Percentiles rank a stretch among this genome's conserved stretches.
phyloP scores from a whole-genome alignment of 23 red algal species.

The Cyanidioschyzon merolae region DNA sequence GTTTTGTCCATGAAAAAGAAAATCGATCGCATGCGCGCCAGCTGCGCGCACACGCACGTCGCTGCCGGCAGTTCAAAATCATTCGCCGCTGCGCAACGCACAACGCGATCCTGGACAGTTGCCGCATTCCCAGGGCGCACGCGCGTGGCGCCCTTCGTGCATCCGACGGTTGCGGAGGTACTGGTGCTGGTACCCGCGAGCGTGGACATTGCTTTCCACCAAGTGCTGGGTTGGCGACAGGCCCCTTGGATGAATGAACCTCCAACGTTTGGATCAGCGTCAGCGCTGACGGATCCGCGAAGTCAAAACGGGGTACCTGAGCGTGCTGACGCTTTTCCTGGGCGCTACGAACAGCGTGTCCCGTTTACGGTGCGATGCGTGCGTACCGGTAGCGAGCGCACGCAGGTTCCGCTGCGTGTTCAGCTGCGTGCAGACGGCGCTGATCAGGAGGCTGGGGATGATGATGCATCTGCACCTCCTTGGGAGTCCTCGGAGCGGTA shows the following conservation, averaged over 20 bases:
- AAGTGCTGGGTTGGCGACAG: not conserved
- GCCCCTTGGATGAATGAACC: not conserved
- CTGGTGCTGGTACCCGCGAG: too few relatives aligned
- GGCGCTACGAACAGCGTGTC: not conserved
- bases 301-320: not conserved
- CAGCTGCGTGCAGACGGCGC: not conserved
- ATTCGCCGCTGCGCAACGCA: too few relatives aligned
- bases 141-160: too few relatives aligned
- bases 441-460: not conserved
- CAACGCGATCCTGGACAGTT: too few relatives aligned
- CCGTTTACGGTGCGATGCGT: constrained; percentile 9
- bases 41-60: too few relatives aligned
- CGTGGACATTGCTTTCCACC: too few relatives aligned
- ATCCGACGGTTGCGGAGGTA: too few relatives aligned
- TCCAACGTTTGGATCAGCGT: not conserved
- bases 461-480: not conserved
- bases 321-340: not conserved
- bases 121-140: too few relatives aligned
- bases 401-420: not conserved
- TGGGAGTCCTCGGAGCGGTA: not conserved
- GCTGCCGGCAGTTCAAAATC: too few relatives aligned
- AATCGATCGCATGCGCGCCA: too few relatives aligned
- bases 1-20: too few relatives aligned
- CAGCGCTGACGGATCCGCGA: not conserved
- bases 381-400: constrained; percentile 1